Conservation (phyloP, 352 stramenopile species). For the Globisporangium recalcitrans region DNA sequence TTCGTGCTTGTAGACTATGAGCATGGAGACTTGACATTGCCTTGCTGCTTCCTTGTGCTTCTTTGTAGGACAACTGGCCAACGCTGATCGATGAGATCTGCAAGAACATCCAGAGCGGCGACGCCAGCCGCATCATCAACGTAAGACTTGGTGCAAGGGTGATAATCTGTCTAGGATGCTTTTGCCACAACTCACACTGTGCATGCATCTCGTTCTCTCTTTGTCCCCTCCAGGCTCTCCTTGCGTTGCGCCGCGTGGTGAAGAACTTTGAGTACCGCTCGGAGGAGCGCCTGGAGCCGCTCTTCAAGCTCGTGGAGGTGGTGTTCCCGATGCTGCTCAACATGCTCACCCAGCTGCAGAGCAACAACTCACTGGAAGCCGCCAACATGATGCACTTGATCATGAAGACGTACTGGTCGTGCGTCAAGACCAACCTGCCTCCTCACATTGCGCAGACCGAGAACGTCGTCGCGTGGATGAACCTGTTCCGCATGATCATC, state of each 20-base stretch:
- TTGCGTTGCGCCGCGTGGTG: conserved; percentile 93
- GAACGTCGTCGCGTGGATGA: conserved; percentile 91
- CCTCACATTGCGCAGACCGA: conserved; percentile 77
- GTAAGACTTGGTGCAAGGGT: conserved; percentile 16
- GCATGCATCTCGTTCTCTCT: not conserved
- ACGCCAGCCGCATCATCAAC: conserved; percentile 83
- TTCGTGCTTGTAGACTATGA: too few relatives aligned
- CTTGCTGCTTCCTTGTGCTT: too few relatives aligned
- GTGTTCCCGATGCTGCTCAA: conserved; percentile 92
- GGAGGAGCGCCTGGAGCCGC: conserved; percentile 80
- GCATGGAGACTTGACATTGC: too few relatives aligned
- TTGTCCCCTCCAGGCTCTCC: conserved; percentile 77
- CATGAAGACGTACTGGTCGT: conserved; percentile 98
- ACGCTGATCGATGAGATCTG: conserved; percentile 86
- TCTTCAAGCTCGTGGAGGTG: conserved; percentile 91
- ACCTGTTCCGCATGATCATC: conserved; percentile 82
- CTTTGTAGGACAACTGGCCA: conserved; percentile 80
- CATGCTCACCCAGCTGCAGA: conserved; percentile 85
- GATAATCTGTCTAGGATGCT: not conserved
- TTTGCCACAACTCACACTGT: not conserved
- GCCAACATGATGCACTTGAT: conserved; percentile 93
- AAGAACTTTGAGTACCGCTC: conserved; percentile 98
- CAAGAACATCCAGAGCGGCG: conserved; percentile 87
- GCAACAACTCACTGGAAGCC: conserved; percentile 87
- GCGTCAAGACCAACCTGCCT: conserved; percentile 93